phyloP scores from a whole-genome alignment of 116 monocot species.

The Iris pallida region DNA sequence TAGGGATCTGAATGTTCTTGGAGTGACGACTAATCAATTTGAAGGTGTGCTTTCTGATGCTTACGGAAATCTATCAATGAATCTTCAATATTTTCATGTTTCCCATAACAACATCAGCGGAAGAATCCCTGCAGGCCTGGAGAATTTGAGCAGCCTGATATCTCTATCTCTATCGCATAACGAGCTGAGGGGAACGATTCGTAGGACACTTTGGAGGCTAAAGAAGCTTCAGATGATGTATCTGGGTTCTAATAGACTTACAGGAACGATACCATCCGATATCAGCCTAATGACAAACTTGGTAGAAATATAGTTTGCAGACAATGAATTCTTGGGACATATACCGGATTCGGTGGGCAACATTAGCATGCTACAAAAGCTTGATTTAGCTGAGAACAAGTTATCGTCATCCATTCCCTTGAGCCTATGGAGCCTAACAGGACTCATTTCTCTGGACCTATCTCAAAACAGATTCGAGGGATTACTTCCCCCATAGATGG shows the following conservation, averaged over 20 bases:
- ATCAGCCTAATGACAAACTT: constrained; percentile 9
- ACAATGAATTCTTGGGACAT: constrained; percentile 7
- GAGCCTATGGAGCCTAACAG: constrained; percentile 18
- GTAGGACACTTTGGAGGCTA: not conserved
- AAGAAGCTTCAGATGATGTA: constrained; percentile 11
- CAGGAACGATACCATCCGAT: constrained; percentile 21
- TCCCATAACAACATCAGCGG: too few relatives aligned
- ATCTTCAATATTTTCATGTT: too few relatives aligned
- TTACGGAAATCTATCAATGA: constrained; percentile 26
- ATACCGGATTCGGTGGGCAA: constrained; percentile 28
- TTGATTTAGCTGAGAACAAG: constrained; percentile 9
- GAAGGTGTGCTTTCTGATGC: constrained; percentile 9
- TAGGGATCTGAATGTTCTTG: not conserved
- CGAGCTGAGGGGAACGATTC: constrained; percentile 12
- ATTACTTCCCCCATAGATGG: too few relatives aligned
- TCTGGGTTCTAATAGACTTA: constrained; percentile 7
- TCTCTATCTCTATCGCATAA: too few relatives aligned
- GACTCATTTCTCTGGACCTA: too few relatives aligned
- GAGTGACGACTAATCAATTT: constrained; percentile 2
- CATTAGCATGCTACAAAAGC: constrained; percentile 7
- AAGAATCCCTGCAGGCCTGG: too few relatives aligned
- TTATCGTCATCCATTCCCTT: constrained; percentile 25
- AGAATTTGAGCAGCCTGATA: too few relatives aligned
- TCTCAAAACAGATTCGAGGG: too few relatives aligned
- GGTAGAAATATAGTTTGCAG: not conserved